These are phyloP conservation scores for Picochlorum sp. DNA, from an alignment of 139 green algal genomes.

Conservation along the genomic window DNA sequence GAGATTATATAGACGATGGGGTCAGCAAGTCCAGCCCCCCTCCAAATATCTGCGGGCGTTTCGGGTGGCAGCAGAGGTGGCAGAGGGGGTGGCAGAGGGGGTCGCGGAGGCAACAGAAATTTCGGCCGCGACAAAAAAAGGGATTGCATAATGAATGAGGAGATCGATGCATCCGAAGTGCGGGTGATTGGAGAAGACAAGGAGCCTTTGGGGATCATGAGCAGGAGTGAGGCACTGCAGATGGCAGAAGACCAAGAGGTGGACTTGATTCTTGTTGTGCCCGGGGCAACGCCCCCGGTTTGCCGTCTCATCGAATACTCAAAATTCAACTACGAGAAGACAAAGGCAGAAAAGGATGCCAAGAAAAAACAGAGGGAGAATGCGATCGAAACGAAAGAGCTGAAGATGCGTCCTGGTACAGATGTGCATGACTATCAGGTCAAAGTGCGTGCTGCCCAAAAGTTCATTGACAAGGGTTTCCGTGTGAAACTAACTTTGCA, in stretches of 20 bases:
- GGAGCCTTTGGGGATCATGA: slow-evolving; percentile 44
- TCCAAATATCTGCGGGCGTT: background rate
- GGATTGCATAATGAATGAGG: slow-evolving; percentile 23
- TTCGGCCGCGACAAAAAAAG: background rate
- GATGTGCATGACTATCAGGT: slow-evolving; percentile 73
- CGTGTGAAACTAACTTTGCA: slow-evolving; percentile 66
- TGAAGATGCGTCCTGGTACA: slow-evolving; percentile 73
- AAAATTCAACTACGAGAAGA: slow-evolving; percentile 71
- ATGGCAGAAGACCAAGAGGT: slow-evolving; percentile 33
- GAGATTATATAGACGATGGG: background rate
- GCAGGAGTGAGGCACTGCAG: slow-evolving; percentile 24
- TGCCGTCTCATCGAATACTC: slow-evolving; percentile 49
- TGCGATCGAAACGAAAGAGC: slow-evolving; percentile 59
- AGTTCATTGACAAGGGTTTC: slow-evolving; percentile 66
- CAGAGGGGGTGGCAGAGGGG: background rate
- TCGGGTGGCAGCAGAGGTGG: background rate
- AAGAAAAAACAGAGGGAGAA: slow-evolving; percentile 54
- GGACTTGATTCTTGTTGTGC: slow-evolving; percentile 53
- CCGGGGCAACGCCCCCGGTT: slow-evolving; percentile 6
- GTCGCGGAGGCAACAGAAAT: background rate
- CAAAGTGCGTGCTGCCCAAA: slow-evolving; percentile 47
- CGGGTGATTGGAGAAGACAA: slow-evolving; percentile 43
- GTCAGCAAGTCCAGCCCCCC: background rate
- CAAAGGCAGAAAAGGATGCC: slow-evolving; percentile 55
- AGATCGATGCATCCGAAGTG: slow-evolving; percentile 34